Base-by-base conservation (phyloP, 2,329 filamentous ascomycete genomes). In the Hypomyces perniciosus region DNA sequence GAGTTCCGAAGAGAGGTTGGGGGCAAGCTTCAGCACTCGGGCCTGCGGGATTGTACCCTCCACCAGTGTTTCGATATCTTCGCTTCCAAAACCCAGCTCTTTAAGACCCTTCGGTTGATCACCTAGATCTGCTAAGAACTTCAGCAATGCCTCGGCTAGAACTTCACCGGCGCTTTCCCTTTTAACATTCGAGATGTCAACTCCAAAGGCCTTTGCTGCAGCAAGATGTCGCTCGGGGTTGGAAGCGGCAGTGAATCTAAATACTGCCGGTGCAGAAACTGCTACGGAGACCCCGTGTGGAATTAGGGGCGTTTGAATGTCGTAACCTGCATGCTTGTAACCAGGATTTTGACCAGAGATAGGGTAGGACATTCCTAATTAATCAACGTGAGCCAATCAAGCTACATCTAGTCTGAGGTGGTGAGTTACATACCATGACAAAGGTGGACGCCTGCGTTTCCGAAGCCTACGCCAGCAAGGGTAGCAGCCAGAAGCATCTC, bases 401-500 rank as follows among this genome's bases (percentile, higher is more conserved):
- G 29, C 12, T 5, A 13, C 2, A 13, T 9, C 8, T 1, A 13
- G 4, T 30, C 34, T n/a, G 13, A 43, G 26, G 2, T 6, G 13
- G 40, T 8, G 38, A 8, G 29, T 26, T 27, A 66, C 76, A 47
- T 64, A 79, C 78, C 80, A 56, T 83, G 80, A 57, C 80, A 83
- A 41, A 83, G 76, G 72, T 99, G 93, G 2, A 99, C 93, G 45
- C 95, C 93, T 1, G 95, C 95, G 62, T 99, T 99, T 20, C 95
- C 93, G 67, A 99, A 99, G 0, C 93, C 93, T 3, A 99, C 90
- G 42, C 93, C 93, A 0, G 95, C 93, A 2, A 99, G 75, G 0
- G 93, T 99, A 1, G 93, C 88, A 2, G 93, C 93, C 20, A 99
- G 81, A 30, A 99, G 78, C 95, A 99, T 99, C 69, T 97, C 84